Conservation (phyloP, 768 basidiomycete genomes). For the Gloeostereum incarnatum region DNA sequence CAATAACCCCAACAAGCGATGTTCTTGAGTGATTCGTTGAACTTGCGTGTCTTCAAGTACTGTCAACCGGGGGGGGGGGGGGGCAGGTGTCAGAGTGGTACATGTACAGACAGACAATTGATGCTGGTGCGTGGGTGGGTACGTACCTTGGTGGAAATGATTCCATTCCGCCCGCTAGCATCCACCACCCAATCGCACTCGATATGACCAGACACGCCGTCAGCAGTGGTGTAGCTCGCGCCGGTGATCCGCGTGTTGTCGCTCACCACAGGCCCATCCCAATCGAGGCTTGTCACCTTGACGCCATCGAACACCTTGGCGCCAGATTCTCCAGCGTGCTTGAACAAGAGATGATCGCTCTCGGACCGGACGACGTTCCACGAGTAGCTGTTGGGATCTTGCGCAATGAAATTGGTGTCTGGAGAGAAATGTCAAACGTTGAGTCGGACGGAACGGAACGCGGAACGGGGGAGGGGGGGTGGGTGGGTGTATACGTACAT, state of each 20-base stretch:
- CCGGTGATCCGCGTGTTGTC: conserved; percentile 25
- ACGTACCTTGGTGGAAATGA: conserved; percentile 53
- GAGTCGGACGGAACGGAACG: too few relatives aligned
- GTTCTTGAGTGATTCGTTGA: conserved; percentile 44
- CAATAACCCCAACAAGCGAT: conserved; percentile 67
- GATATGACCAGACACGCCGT: conserved; percentile 27
- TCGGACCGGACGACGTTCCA: conserved; percentile 63
- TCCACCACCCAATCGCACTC: conserved; percentile 55
- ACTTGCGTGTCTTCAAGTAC: conserved; percentile 46
- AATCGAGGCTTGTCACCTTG: conserved; percentile 34
- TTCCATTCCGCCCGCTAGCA: conserved; percentile 48
- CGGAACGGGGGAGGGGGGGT: too few relatives aligned
- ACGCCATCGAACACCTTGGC: conserved; percentile 38
- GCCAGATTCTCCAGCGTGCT: conserved; percentile 40
- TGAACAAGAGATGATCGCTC: conserved; percentile 48
- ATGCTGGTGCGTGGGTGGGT: too few relatives aligned
- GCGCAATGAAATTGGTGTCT: conserved; percentile 45
- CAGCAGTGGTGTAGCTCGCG: conserved; percentile 6
- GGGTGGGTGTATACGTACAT: conserved; percentile 33
- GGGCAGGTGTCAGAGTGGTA: too few relatives aligned
- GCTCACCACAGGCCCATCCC: conserved; percentile 19
- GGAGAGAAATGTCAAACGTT: too few relatives aligned
- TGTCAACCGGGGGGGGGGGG: too few relatives aligned
- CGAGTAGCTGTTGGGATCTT: conserved; percentile 36
- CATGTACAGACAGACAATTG: too few relatives aligned